A percentile compares a stretch with the other conserved stretches of the same genome.
Conservation (phyloP, 176 grass and related monocot genomes). For the Thinopyrum elongatum region DNA sequence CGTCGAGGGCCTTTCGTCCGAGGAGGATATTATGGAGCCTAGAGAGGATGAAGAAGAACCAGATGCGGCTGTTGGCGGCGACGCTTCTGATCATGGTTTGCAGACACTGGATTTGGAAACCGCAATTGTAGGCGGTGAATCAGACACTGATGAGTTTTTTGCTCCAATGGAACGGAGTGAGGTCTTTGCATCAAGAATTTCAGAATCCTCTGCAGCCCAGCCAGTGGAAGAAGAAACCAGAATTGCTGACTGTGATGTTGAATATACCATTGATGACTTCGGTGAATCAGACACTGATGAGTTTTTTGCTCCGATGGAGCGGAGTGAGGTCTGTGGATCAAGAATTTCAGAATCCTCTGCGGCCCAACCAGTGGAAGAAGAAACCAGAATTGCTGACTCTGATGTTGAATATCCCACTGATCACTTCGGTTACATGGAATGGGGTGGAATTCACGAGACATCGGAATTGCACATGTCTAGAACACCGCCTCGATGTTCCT, state of each 20-base stretch:
- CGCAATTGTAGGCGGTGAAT: not conserved
- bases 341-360: not conserved
- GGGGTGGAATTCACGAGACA: not conserved
- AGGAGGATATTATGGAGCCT: slow-evolving; percentile 13
- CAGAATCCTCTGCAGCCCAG: not conserved
- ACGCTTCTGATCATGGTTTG: not conserved
- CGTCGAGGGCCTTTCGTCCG: slow-evolving; percentile 1
- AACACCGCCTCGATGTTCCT: slow-evolving; percentile 24
- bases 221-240: not conserved
- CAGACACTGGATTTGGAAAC: not conserved
- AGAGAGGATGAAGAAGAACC: slow-evolving; percentile 8
- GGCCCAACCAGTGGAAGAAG: not conserved
- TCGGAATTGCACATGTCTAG: not conserved
- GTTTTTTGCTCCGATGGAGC: not conserved
- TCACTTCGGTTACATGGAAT: not conserved
- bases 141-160: not conserved
- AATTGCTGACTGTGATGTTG: not conserved
- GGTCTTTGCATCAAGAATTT: not conserved
- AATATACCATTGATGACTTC: slow-evolving; percentile 24
- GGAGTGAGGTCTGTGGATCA: not conserved
- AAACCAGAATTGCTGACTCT: not conserved
- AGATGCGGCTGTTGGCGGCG: not conserved
- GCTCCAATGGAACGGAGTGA: not conserved
- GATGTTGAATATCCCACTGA: slow-evolving; percentile 25
- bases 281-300: not conserved